Base-by-base conservation (phyloP, 225 moss, liverwort and hornwort species). In the Thuidium tamariscinum region DNA sequence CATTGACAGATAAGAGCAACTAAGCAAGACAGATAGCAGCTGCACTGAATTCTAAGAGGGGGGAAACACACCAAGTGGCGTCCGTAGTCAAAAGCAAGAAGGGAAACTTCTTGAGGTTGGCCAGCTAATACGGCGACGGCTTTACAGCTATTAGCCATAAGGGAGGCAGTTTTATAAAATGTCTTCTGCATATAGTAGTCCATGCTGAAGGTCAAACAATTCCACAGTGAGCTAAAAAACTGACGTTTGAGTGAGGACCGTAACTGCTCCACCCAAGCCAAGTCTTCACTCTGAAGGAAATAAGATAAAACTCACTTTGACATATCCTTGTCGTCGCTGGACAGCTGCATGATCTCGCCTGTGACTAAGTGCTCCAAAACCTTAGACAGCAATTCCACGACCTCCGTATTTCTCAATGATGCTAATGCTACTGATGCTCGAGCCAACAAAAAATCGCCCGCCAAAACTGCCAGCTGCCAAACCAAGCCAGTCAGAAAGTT, bases 331-430 rank as follows among this genome's bases (percentile, higher is more conserved):
- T 92, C 85, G 80, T 93, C 94, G 60, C 92, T 93, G 56, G 97
- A 94, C 88, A 99, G 87, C 95, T 99, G 97, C 99, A 99, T 99
- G 76, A 99, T 94, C 92, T 97, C 99, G 89, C 99, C 99, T 37
- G 97, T 93, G 76, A 99, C 97, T 79, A 99, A 92, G 90, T 99
- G 97, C 90, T 99, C 99, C 90, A 99, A 91, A 56, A 85, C 93
- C 83, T 91, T 77, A 54, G 99, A 99, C 62, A 99, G 37, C 83
- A 99, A 90, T 74, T 91, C 95, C 89, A 95, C 89, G 66, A 99
- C 96, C 86, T 99, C 97, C 10, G 88, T 82, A 88, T 99, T 99
- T 81, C 89, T 86, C 86, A 96, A 87, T 74, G 99, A 95, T 36
- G 99, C 95, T 57, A 99, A 95, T 66, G 94, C 92, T 62, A 95